Evolutionary conservation across 306 rosid genomes (phyloP).

Genomic region (Inga leiocalycina): DNA sequence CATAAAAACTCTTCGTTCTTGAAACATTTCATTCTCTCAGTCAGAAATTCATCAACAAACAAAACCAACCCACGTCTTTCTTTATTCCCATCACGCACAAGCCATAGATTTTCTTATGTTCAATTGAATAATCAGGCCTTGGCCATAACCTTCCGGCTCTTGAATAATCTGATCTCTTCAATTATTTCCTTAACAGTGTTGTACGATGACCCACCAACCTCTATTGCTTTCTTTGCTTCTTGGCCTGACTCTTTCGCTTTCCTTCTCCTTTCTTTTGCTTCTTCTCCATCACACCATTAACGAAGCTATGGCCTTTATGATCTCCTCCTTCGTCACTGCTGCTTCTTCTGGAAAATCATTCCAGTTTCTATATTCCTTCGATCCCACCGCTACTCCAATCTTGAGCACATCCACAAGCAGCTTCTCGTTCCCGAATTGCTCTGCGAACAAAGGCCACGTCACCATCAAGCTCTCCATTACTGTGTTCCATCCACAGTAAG

Average conservation of each 20-base stretch:
- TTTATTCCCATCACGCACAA: too few species aligned
- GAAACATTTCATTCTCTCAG: too few species aligned
- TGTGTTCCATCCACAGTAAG: conserved; percentile 44
- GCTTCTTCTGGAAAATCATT: neutral
- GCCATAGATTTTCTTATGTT: neutral
- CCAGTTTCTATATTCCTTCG: neutral
- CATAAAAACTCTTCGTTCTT: too few species aligned
- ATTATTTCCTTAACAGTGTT: conserved; percentile 32
- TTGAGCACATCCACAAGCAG: neutral
- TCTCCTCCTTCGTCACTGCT: neutral
- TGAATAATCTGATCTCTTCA: conserved; percentile 20
- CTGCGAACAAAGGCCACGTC: conserved; percentile 46
- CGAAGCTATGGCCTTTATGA: neutral
- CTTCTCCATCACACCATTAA: conserved; percentile 24
- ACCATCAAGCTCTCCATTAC: conserved; percentile 36
- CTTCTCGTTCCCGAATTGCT: conserved; percentile 44
- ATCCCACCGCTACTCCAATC: neutral
- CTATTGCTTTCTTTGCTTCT: conserved; percentile 30
- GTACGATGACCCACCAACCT: conserved; percentile 43
- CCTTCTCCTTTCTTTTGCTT: conserved; percentile 24
- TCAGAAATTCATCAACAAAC: too few species aligned
- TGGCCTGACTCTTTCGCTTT: conserved; percentile 23
- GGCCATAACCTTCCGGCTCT: neutral
- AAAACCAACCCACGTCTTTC: neutral
- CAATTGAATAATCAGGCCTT: neutral